These are phyloP conservation scores for Boeremia exigua DNA, from an alignment of 2,329 filamentous ascomycete genomes.

Conservation along the genomic window DNA sequence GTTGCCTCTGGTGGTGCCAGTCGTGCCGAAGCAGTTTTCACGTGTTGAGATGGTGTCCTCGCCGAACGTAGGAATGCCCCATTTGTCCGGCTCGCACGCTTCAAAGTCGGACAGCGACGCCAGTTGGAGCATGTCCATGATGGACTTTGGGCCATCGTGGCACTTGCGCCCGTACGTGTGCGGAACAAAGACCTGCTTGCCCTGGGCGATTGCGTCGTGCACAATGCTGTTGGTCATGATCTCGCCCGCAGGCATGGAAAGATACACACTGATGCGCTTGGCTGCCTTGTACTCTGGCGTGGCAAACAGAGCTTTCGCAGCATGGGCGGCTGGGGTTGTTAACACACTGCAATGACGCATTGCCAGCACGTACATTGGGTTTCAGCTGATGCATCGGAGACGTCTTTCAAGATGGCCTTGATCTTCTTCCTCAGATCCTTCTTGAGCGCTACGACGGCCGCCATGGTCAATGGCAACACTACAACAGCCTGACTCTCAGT, in stretches of 20 bases:
- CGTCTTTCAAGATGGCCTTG: slow-evolving; percentile 66
- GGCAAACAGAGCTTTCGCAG: slow-evolving; percentile 68
- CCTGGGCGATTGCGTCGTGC: slow-evolving; percentile 73
- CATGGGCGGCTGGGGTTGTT: slow-evolving; percentile 62
- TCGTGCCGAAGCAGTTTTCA: slow-evolving; percentile 74
- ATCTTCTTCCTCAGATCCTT: slow-evolving; percentile 75
- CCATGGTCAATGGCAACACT: slow-evolving; percentile 41
- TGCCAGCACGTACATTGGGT: slow-evolving; percentile 69
- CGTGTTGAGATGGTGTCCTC: slow-evolving; percentile 68
- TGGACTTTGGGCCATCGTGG: slow-evolving; percentile 59
- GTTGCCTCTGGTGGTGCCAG: slow-evolving; percentile 54
- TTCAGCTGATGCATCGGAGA: slow-evolving; percentile 67
- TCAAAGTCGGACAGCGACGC: slow-evolving; percentile 77
- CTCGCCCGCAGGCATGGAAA: slow-evolving; percentile 91
- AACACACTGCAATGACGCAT: slow-evolving; percentile 6
- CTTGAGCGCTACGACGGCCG: slow-evolving; percentile 71
- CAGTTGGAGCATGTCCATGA: slow-evolving; percentile 96
- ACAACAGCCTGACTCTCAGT: background rate
- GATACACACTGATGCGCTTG: slow-evolving; percentile 79
- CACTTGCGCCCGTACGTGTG: slow-evolving; percentile 72
- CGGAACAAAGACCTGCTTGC: slow-evolving; percentile 90
- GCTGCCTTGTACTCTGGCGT: slow-evolving; percentile 79
- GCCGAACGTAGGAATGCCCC: slow-evolving; percentile 91
- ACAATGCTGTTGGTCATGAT: slow-evolving; percentile 85
- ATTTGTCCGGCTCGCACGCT: slow-evolving; percentile 76